These are phyloP conservation scores for Neofusicoccum cordaticola DNA, from an alignment of 2,329 filamentous ascomycete genomes.

Conservation along the genomic window DNA sequence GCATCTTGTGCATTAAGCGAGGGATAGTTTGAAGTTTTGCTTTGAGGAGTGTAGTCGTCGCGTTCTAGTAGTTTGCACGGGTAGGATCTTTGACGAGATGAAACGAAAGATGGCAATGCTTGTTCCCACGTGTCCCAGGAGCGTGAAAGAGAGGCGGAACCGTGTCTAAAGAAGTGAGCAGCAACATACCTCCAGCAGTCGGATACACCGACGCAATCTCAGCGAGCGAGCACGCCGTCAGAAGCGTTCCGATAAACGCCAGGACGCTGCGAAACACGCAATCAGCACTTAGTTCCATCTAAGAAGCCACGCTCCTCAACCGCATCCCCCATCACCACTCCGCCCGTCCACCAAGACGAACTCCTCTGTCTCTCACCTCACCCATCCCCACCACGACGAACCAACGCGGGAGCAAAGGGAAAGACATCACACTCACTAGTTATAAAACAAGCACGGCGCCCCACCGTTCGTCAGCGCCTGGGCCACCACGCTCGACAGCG, in stretches of 20 bases:
- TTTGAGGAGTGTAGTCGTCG: too few species aligned
- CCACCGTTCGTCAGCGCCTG: constrained; percentile 46
- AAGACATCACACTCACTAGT: constrained; percentile 4
- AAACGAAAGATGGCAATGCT: too few species aligned
- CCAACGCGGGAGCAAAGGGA: neutral
- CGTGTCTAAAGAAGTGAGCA: constrained; percentile 55
- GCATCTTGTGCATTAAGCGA: too few species aligned
- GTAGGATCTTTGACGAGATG: too few species aligned
- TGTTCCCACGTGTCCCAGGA: too few species aligned
- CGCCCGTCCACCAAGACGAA: too few species aligned
- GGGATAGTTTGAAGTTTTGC: too few species aligned
- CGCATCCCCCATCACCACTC: too few species aligned
- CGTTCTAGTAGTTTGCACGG: too few species aligned
- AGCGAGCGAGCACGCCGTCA: constrained; percentile 65
- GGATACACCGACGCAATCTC: constrained; percentile 72
- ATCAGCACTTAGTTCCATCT: neutral
- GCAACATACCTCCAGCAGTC: constrained; percentile 54
- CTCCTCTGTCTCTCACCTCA: too few species aligned
- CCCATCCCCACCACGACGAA: constrained; percentile 24
- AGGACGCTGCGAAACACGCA: constrained; percentile 27
- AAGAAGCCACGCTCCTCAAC: neutral
- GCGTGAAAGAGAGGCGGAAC: too few species aligned
- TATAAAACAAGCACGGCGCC: constrained; percentile 49
- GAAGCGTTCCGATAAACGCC: constrained; percentile 54
- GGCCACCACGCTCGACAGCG: constrained; percentile 46